Conservation (phyloP, 257 asterid species). For the Osmanthus fragrans region DNA sequence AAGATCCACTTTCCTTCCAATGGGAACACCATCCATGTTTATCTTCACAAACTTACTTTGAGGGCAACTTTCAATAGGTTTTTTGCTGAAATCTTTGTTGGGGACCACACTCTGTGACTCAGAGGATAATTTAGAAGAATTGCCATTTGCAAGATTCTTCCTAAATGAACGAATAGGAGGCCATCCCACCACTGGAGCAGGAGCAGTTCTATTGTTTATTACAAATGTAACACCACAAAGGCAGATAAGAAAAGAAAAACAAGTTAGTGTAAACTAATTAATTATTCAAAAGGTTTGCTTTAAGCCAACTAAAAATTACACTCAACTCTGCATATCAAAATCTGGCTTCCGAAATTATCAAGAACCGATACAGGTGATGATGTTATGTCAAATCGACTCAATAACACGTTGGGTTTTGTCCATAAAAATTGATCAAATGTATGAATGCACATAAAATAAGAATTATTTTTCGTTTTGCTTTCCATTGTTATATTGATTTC, state of each 20-base stretch:
- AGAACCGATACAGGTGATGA: too few species aligned
- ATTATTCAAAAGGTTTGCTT: background rate
- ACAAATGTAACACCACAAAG: background rate
- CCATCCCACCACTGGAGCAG: slow-evolving; percentile 94
- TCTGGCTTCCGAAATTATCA: too few species aligned
- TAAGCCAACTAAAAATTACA: background rate
- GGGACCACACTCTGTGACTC: slow-evolving; percentile 40
- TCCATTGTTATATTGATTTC: background rate
- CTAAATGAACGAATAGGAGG: slow-evolving; percentile 88
- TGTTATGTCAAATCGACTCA: too few species aligned
- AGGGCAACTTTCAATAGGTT: slow-evolving; percentile 38
- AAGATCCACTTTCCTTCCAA: slow-evolving; percentile 91
- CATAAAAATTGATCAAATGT: background rate
- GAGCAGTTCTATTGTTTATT: slow-evolving; percentile 55
- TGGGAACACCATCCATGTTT: slow-evolving; percentile 96
- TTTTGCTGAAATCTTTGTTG: slow-evolving; percentile 32
- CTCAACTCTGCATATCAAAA: background rate
- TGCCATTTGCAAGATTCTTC: slow-evolving; percentile 61
- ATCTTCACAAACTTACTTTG: slow-evolving; percentile 78
- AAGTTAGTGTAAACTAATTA: background rate
- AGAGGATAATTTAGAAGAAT: slow-evolving; percentile 40
- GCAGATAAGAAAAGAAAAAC: background rate
- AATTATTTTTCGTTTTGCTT: background rate
- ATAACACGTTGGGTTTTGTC: background rate
- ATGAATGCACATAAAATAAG: background rate